phyloP scores from a whole-genome alignment of 257 asterid species.

The Fraxinus quadrangulata region DNA sequence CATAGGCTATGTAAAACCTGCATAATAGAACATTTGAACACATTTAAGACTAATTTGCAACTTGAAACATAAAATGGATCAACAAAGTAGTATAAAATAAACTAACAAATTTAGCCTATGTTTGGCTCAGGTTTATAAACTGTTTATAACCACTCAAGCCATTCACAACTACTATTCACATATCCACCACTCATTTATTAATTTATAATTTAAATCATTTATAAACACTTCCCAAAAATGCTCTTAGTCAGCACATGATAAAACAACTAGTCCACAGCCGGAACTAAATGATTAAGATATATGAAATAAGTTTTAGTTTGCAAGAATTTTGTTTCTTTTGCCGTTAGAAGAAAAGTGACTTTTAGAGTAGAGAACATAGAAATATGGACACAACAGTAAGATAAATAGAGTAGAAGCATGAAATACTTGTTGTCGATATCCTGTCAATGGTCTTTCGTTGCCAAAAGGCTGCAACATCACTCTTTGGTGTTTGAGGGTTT shows the following conservation, averaged over 20 bases:
- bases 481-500: not conserved
- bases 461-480: not conserved
- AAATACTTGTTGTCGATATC: not conserved
- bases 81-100: not conserved
- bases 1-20: not conserved
- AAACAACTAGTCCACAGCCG: not conserved
- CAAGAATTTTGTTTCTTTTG: not conserved
- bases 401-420: not conserved
- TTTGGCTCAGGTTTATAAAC: too few relatives aligned
- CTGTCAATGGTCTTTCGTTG: not conserved
- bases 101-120: not conserved
- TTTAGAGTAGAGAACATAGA: not conserved
- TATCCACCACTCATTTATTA: too few relatives aligned
- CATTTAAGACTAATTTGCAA: not conserved
- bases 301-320: not conserved
- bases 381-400: not conserved
- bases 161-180: too few relatives aligned
- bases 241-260: not conserved
- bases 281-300: not conserved
- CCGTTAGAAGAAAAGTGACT: not conserved
- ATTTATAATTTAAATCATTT: too few relatives aligned
- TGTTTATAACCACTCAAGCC: too few relatives aligned
- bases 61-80: not conserved
- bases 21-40: not conserved
- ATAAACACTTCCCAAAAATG: too few relatives aligned